Base-by-base conservation (phyloP, 2,329 filamentous ascomycete species). In the Cyphellophora europaea region DNA sequence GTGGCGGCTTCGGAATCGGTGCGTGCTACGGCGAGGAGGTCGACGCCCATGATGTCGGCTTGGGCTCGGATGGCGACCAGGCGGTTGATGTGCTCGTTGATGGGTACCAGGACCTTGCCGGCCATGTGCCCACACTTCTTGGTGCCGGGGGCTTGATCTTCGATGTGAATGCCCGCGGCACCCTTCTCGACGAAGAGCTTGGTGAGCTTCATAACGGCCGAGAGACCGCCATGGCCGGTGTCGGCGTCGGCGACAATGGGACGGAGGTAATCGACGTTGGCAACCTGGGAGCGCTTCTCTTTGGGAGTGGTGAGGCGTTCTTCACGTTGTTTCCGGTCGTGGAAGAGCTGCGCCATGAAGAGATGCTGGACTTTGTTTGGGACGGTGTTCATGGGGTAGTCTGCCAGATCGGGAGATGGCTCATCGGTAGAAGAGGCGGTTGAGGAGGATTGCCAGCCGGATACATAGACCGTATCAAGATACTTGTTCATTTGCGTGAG, bases 71-170 rank as follows among this genome's bases (percentile, higher is more conserved):
- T 96, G 50, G 91, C 88, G 33, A 98, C 87, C 36, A 98, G 72
- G 36, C 91, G 82, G 69, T 95, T 96, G 67, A 96, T 95, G 69
- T 98, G 91, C 68, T 98, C 91, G 63, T 78, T 84, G 57, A 95
- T 93, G 33, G 91, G 91, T 34, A 98, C 91, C 41, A 98, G 71
- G 28, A 96, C 91, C 68, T 96, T 96, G 55, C 91, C 91, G 48
- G 91, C 91, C 91, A 96, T 96, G 67, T 96, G 91, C 45, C 91
- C 91, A 61, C 91, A 98, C 75, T 98, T 98, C 77, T 98, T 98
- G 32, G 91, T 96, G 36, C 91, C 91, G 3, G 91, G 89, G 3
- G 91, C 89, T 65, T 96, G 91, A 59, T 98, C 91, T 65, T 98
- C 91, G 50, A 98, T 95, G 65, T 98, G 91, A 54, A 98, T 95